Conservation (phyloP, 2,329 filamentous ascomycete genomes). For the Diaporthe vaccinii region DNA sequence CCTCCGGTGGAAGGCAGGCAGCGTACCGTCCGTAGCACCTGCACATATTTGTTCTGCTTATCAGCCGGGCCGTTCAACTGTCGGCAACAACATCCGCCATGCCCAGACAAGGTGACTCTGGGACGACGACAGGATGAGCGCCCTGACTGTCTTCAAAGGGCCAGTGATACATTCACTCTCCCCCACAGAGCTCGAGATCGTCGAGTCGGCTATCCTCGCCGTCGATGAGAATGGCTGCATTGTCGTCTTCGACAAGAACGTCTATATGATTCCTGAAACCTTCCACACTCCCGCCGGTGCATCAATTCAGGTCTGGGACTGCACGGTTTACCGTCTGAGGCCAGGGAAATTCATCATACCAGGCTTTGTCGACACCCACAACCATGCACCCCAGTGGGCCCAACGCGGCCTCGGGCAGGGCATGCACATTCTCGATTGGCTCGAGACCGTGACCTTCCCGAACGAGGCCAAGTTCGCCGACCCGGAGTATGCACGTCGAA, state of each 20-base stretch:
- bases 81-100: neutral
- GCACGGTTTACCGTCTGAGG: constrained; percentile 49
- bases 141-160: constrained; percentile 31
- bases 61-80: neutral
- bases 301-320: constrained; percentile 40
- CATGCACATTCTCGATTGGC: constrained; percentile 72
- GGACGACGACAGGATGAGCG: neutral
- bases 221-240: constrained; percentile 48
- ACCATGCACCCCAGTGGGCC: constrained; percentile 73
- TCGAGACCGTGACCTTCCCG: constrained; percentile 74
- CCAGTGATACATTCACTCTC: constrained; percentile 36
- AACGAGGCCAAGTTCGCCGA: constrained; percentile 73
- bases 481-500: constrained; percentile 61
- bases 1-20: neutral
- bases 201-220: constrained; percentile 38
- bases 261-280: constrained; percentile 26
- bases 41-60: neutral
- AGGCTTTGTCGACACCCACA: constrained; percentile 76
- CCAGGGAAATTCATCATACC: constrained; percentile 68
- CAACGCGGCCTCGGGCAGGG: constrained; percentile 64
- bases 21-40: neutral
- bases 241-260: constrained; percentile 43
- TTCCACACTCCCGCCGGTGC: constrained; percentile 37
- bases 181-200: constrained; percentile 33
- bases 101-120: neutral